Percentiles rank a stretch among this genome's conserved stretches.
These are phyloP conservation scores for Mediolabrus comicus DNA, from an alignment of 108 stramenopile genomes.

Conservation along the genomic window DNA sequence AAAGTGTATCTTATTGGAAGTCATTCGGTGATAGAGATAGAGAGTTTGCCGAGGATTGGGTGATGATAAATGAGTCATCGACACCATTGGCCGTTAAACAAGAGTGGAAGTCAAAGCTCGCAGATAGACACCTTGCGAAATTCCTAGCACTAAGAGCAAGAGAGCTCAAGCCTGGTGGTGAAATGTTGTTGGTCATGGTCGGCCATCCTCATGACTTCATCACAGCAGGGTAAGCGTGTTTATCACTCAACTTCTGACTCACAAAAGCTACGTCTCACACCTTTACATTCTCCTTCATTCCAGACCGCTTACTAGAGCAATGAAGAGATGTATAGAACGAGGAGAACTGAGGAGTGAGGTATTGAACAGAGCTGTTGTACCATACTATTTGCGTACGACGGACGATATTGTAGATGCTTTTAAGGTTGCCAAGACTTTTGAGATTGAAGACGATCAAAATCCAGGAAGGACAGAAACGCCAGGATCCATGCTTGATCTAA, in stretches of 20 bases:
- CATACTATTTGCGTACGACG: constrained; percentile 24
- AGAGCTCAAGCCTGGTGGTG: constrained; percentile 40
- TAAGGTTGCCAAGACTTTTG: background rate
- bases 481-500: constrained; percentile 12
- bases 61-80: constrained; percentile 12
- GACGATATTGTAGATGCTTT: constrained; percentile 30
- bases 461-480: constrained; percentile 1
- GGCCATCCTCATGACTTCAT: constrained; percentile 29
- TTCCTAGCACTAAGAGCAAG: constrained; percentile 30
- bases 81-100: constrained; percentile 20
- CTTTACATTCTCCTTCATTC: no score
- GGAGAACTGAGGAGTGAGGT: constrained; percentile 27
- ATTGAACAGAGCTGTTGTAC: constrained; percentile 15
- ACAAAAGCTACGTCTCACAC: no score
- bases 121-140: constrained; percentile 27
- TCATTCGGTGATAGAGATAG: constrained; percentile 6
- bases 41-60: background rate
- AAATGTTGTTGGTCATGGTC: constrained; percentile 40
- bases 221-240: background rate
- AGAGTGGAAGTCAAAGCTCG: constrained; percentile 26
- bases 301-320: constrained; percentile 20
- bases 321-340: constrained; percentile 26
- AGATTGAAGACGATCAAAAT: background rate
- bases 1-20: constrained; percentile 26
- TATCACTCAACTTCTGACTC: no score